A percentile compares a stretch with the other conserved stretches of the same genome.
Evolutionary conservation across 768 basidiomycete species (phyloP).

Genomic region (Mycena rosella): DNA sequence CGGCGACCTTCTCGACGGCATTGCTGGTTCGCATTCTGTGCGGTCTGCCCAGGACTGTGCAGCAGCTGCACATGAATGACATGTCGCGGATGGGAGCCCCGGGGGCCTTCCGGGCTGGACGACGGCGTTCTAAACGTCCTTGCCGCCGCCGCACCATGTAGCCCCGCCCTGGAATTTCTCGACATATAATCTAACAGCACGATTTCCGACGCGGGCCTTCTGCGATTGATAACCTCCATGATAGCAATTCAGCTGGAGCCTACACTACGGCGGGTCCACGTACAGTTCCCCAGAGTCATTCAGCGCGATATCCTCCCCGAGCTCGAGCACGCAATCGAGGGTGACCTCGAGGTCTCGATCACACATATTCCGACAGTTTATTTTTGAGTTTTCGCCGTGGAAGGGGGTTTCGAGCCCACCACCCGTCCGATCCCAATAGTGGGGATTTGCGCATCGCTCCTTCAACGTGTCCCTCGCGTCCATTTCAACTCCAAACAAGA

Average conservation of each 20-base stretch:
- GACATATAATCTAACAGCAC: neutral
- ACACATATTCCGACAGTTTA: neutral
- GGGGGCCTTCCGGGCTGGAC: neutral
- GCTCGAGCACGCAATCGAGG: neutral
- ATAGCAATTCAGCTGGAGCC: neutral
- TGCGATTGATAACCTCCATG: slow-evolving; percentile 1
- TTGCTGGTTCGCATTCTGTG: neutral
- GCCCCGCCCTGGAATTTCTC: neutral
- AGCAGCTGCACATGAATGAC: neutral
- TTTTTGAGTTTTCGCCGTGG: neutral
- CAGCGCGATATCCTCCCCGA: neutral
- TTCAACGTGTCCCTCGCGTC: no score
- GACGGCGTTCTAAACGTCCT: neutral
- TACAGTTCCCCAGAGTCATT: neutral
- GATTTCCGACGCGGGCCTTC: slow-evolving; percentile 1
- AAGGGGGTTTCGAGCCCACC: no score
- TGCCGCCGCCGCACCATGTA: neutral
- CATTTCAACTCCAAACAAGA: no score
- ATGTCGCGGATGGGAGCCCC: neutral
- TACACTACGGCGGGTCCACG: neutral
- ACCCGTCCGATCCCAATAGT: no score
- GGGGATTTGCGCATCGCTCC: no score
- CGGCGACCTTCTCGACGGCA: neutral
- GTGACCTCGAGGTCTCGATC: neutral
- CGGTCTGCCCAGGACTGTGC: neutral